Conservation (phyloP, 2,329 filamentous ascomycete species). For the Rhynchosporium secalis region DNA sequence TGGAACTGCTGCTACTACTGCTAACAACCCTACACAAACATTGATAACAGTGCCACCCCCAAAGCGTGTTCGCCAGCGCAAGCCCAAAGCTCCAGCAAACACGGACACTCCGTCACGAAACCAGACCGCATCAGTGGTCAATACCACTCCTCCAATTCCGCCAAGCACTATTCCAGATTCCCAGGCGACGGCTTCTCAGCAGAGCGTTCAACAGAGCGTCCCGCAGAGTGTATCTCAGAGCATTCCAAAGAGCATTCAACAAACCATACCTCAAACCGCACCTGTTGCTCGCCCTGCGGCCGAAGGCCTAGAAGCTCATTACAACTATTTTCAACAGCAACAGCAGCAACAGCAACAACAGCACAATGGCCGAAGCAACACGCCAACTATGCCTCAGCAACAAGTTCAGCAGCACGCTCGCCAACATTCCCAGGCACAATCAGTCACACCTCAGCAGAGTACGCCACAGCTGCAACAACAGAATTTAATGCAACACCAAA, state of each 20-base stretch:
- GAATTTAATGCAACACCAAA: conserved; percentile 24
- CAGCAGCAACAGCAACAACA: conserved; percentile 32
- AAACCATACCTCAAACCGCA: conserved; percentile 14
- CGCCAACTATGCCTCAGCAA: conserved; percentile 19
- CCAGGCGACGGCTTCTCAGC: conserved; percentile 30
- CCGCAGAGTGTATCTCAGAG: conserved; percentile 5
- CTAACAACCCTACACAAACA: not conserved
- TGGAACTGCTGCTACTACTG: not conserved
- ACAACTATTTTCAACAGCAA: conserved; percentile 34
- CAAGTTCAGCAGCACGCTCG: conserved; percentile 19
- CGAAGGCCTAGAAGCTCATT: conserved; percentile 40
- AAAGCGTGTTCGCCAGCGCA: conserved; percentile 45
- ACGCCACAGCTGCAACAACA: conserved; percentile 18
- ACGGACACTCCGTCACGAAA: conserved; percentile 32
- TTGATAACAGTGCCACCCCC: conserved; percentile 36
- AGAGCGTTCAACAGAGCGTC: conserved; percentile 19
- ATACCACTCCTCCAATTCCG: conserved; percentile 35
- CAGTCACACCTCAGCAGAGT: conserved; percentile 15
- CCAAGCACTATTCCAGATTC: conserved; percentile 38
- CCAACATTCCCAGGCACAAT: conserved; percentile 15
- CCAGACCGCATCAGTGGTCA: conserved; percentile 35
- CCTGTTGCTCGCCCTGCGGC: conserved; percentile 35
- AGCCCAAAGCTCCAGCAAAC: conserved; percentile 39
- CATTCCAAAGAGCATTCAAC: conserved; percentile 1
- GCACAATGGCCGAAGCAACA: conserved; percentile 27